Evolutionary conservation across 179 eudicot genomes (phyloP), one percentile per base, ranked within the genome.

Genomic region (Silene noctiflora): DNA sequence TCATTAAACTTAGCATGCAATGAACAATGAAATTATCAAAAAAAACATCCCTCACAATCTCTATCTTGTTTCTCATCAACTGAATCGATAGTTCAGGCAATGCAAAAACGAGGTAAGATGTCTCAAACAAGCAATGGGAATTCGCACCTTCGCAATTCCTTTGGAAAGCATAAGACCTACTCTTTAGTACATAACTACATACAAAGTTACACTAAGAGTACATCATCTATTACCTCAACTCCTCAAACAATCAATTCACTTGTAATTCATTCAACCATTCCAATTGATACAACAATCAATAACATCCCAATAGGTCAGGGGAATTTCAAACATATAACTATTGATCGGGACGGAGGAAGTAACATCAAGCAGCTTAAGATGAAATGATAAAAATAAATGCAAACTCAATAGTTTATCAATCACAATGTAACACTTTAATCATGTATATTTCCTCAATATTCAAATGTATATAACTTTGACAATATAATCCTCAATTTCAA

Each of bases 401-500:
- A 44, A 44, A 20, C 22, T 21, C 24, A 20, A 4, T 35, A 67
- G 7, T n/a, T 67, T 19, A 14, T 19, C 71, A 33, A 33, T 33
- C 6, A 67, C 46, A 67, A 11, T 22, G 29, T 20, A 69, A 44
- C 31, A 44, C n/a, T 21, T 13, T 13, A 6, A 67, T 35, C 31
- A 44, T 3, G 46, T 3, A 8, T 19, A 44, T 69, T n/a, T 42
- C 58, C 4, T 44, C 25, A 44, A 13, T 4, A 44, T 21, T 27
- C 72, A 21, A 69, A 70, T 59, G 67, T 72, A 51, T 42, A 78
- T 21, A 76, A 14, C 19, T 35, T 69, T 4, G n/a, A 70, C 22
- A 11, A 42, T 13, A 14, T 56, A 20, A 69, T 20, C 65, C n/a
- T 42, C 42, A 59, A 58, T 24, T 19, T 44, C 2, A 68, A 59